These are phyloP conservation scores for Solanum chilense DNA, from an alignment of 257 asterid species.

Conservation along the genomic window DNA sequence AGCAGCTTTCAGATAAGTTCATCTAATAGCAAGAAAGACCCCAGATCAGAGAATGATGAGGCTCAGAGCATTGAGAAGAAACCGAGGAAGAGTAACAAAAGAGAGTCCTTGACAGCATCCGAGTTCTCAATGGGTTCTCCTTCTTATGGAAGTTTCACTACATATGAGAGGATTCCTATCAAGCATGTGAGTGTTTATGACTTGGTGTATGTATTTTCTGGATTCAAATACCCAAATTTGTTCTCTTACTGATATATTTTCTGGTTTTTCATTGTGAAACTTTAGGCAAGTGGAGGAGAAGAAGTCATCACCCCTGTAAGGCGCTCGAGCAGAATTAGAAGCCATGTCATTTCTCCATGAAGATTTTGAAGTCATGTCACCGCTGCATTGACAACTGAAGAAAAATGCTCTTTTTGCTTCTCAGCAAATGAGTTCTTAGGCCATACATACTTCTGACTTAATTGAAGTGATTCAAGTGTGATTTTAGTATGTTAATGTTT, in stretches of 20 bases:
- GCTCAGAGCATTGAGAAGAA: constrained; percentile 39
- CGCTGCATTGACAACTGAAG: background rate
- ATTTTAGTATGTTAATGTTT: background rate
- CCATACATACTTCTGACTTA: background rate
- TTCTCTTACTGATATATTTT: background rate
- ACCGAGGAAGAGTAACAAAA: constrained; percentile 14
- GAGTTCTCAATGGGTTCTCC: constrained; percentile 32
- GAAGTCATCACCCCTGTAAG: constrained; percentile 85
- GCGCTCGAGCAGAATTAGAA: constrained; percentile 84
- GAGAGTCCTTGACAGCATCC: constrained; percentile 62
- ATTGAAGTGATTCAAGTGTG: background rate
- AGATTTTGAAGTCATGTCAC: background rate
- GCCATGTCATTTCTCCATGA: constrained; percentile 36
- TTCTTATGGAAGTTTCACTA: constrained; percentile 95
- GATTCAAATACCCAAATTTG: background rate
- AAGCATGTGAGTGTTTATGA: constrained; percentile 55
- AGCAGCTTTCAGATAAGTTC: constrained; percentile 52
- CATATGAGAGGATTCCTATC: constrained; percentile 60
- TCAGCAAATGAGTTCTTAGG: background rate
- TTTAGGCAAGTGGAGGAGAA: constrained; percentile 60
- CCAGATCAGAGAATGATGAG: constrained; percentile 29
- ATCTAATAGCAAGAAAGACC: constrained; percentile 16
- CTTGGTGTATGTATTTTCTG: background rate
- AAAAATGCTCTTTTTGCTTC: background rate
- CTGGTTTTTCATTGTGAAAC: background rate